Base-by-base conservation (phyloP, 768 basidiomycete species). In the Mycena pura region DNA sequence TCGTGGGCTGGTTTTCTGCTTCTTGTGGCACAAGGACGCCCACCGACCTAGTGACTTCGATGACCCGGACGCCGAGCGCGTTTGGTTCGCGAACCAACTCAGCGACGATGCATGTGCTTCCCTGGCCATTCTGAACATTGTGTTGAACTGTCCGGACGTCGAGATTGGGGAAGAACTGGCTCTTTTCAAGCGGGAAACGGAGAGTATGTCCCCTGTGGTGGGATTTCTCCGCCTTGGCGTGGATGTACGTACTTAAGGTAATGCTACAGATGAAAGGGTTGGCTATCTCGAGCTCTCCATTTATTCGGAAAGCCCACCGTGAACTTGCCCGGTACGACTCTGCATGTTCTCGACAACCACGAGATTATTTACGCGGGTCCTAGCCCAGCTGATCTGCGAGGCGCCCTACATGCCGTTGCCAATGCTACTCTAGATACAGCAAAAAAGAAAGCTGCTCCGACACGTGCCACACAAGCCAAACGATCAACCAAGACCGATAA, bases 31-130 rank as follows among this genome's bases (percentile, higher is more conserved):
- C 17, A 82, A 82, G 62, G 84, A 85, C 64, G 48, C 73, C 5
- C 80, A 82, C 67, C 74, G 79, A 28, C 71, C 80, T 6, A 69
- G 75, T 3, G 82, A 82, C 65, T 82, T 84, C 62, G 74, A 80
- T 27, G 83, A 86, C 68, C 80, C 85, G 3, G 81, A 83, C 10
- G 81, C 86, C 2, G 81, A 83, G 58, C 76, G 72, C 25, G 81
- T 89, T 9, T 89, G 87, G 87, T 89, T 87, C 63, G 86, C 87
- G 10, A 86, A 88, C 70, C 87, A 89, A 70, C 78, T 89, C 24
- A 85, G 82, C 71, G 82, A 85, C 65, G 86, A 89, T 66, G 85
- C 87, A 5, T 89, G 87, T 68, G 86, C 86, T 8, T 85, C 86
- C 0, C 84, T 82, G 65, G 86, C 86, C 0, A 78, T 89, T 10